Base-by-base conservation (phyloP, 2,329 filamentous ascomycete species). In the Fusarium temperatum region DNA sequence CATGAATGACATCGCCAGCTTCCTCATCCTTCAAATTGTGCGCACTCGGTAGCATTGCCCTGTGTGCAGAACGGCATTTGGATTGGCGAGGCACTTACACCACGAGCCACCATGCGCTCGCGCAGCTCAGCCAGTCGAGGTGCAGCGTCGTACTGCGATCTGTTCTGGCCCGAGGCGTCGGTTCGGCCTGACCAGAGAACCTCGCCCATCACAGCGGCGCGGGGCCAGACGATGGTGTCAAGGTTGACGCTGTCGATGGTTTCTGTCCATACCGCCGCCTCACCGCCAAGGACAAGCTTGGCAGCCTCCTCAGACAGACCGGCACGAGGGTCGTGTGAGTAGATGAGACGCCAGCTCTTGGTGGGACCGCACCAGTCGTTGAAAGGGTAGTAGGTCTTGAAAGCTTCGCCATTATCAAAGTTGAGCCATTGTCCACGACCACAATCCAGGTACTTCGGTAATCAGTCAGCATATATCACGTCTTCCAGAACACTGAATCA, bases 341-440 rank as follows among this genome's bases (percentile, higher is more conserved):
- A 97, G 66, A 96, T 88, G 35, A 94, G 85, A 12, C 90, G 89
- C 95, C 95, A 98, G 83, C 89, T 93, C 85, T 97, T 94, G 79
- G 87, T 87, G 4, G 95, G 95, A 1, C 85, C 85, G 83, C 94
- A 97, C 88, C 95, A 97, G 84, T 97, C 94, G 66, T 85, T 83
- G 84, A 93, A 97, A 1, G 94, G 94, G 80, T 88, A 94, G 82
- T 84, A 89, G 3, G 77, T 72, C 24, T 85, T 74, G 73, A 87
- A 88, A 22, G 87, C 82, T 3, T 82, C 82, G 26, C 88, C 90
- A 56, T 90, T 89, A 63, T 84, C 84, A 77, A 93, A 93, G 84
- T 93, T 91, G 73, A 96, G 85, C 92, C 93, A 96, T 77, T 93
- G 89, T 45, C 94, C 94, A 72, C 92, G 88, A 36, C 94, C 94